Conservation (phyloP, 805 yeast genomes). For the Wickerhamiella occidentalis region DNA sequence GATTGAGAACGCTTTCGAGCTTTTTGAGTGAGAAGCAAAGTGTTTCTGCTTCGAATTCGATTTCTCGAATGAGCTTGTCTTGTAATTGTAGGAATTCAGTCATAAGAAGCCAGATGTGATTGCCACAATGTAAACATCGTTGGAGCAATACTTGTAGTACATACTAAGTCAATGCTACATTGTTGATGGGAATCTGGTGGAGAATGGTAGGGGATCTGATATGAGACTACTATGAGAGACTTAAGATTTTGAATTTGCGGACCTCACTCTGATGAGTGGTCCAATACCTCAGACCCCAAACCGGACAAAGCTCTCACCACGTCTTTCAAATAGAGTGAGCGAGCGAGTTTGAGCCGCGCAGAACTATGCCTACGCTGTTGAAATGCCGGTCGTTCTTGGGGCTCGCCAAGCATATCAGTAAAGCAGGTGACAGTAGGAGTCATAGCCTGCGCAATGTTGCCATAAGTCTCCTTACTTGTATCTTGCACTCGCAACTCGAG, state of each 20-base stretch:
- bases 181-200: too few species aligned
- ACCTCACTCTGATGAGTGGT: too few species aligned
- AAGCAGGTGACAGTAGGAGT: neutral
- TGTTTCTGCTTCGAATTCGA: neutral
- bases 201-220: too few species aligned
- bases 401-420: constrained; percentile 4
- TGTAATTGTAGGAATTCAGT: neutral
- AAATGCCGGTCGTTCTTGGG: neutral
- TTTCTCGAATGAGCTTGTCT: neutral
- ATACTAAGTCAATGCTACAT: too few species aligned
- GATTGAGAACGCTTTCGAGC: neutral
- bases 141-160: too few species aligned
- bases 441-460: neutral
- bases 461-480: neutral
- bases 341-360: neutral
- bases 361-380: neutral
- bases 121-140: too few species aligned
- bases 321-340: neutral
- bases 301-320: neutral
- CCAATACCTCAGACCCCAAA: too few species aligned
- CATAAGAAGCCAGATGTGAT: neutral
- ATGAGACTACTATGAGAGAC: too few species aligned
- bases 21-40: neutral
- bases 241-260: too few species aligned
- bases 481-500: neutral